phyloP scores from a whole-genome alignment of 148 eudicot genomes.

The Chenopodium berlandieri region DNA sequence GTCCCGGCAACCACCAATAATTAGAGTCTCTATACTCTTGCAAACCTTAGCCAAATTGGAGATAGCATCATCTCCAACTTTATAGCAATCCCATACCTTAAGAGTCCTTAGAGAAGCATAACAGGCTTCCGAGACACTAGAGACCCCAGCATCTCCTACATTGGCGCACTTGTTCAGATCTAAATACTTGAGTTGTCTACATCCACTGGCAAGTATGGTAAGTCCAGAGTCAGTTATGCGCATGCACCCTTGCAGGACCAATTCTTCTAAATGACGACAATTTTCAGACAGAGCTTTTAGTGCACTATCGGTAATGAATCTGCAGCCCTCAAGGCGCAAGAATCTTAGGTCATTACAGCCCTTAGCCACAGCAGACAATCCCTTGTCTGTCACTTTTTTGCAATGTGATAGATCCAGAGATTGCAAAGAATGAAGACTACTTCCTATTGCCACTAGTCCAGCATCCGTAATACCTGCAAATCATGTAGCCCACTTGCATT shows the following conservation, averaged over 20 bases:
- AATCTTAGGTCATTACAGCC: conserved; percentile 76
- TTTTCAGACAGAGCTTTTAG: conserved; percentile 55
- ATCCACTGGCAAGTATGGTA: conserved; percentile 55
- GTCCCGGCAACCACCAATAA: conserved; percentile 81
- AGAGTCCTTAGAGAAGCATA: conserved; percentile 60
- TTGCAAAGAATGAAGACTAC: conserved; percentile 59
- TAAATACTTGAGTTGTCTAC: conserved; percentile 55
- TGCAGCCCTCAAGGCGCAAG: conserved; percentile 76
- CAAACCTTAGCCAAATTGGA: conserved; percentile 58
- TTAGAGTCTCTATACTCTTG: conserved; percentile 67
- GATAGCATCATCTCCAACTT: conserved; percentile 68
- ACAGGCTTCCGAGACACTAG: conserved; percentile 57
- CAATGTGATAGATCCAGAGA: conserved; percentile 77
- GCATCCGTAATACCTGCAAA: conserved; percentile 75
- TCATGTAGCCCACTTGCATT: conserved; percentile 19
- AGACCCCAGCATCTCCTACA: conserved; percentile 71
- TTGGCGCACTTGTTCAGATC: conserved; percentile 80
- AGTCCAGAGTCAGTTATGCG: conserved; percentile 76
- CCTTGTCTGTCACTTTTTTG: conserved; percentile 78
- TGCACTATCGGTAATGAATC: conserved; percentile 57
- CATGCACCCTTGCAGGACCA: conserved; percentile 72
- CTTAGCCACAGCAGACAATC: conserved; percentile 65
- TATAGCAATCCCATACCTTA: conserved; percentile 74
- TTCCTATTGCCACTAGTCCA: conserved; percentile 68
- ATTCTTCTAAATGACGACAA: conserved; percentile 63